Conservation (phyloP, 1,139 yeast species). For the Blastobotrys malaysiensis region DNA sequence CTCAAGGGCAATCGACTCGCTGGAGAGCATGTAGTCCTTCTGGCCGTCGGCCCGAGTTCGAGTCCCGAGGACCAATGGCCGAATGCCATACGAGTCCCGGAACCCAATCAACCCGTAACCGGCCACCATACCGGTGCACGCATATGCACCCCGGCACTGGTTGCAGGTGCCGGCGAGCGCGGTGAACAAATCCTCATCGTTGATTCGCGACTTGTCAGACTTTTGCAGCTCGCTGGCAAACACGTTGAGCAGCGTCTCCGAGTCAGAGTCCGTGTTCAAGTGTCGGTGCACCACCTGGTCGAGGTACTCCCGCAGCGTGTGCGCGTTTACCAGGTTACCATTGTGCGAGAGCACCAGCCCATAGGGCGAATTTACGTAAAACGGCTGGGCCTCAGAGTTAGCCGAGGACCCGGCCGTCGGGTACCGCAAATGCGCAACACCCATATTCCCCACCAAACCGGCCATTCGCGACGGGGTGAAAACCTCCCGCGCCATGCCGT, state of each 20-base stretch:
- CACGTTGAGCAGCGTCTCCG: conserved; percentile 80
- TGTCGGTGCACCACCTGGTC: conserved; percentile 96
- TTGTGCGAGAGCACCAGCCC: conserved; percentile 89
- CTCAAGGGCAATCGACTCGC: conserved; percentile 89
- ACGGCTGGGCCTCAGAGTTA: conserved; percentile 97
- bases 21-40: conserved; percentile 90
- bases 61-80: conserved; percentile 86
- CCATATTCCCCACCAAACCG: conserved; percentile 89
- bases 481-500: conserved; percentile 98
- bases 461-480: conserved; percentile 78
- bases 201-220: conserved; percentile 88
- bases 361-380: conserved; percentile 94
- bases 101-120: conserved; percentile 95
- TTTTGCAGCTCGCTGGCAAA: conserved; percentile 91
- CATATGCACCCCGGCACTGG: conserved; percentile 88
- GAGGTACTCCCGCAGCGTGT: conserved; percentile 66
- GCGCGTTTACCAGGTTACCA: conserved; percentile 89
- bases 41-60: conserved; percentile 63
- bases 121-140: conserved; percentile 91
- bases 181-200: conserved; percentile 78
- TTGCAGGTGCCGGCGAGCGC: conserved; percentile 81
- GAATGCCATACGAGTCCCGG: conserved; percentile 94
- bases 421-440: conserved; percentile 88
- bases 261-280: conserved; percentile 93
- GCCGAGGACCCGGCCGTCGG: conserved; percentile 99